Evolutionary conservation across 1,139 yeast species (phyloP).

Genomic region (Geotrichum macrosporum): DNA sequence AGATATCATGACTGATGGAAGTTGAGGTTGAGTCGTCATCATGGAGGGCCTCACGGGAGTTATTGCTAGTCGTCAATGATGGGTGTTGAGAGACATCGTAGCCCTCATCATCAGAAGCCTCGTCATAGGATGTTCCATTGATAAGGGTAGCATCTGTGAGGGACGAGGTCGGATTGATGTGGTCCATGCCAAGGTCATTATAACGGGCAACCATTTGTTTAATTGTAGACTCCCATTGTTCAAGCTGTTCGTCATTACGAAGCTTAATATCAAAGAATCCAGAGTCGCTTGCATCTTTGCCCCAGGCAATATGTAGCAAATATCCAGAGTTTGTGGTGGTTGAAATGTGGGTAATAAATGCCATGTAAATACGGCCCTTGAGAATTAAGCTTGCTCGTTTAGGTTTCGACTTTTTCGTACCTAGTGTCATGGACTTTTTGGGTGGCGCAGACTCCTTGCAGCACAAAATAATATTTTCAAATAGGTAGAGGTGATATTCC

Average conservation of each 20-base stretch:
- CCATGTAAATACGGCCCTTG: slow-evolving; percentile 43
- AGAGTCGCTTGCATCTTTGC: slow-evolving; percentile 37
- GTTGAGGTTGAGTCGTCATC: slow-evolving; percentile 14
- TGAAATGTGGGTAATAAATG: slow-evolving; percentile 37
- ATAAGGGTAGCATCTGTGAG: slow-evolving; percentile 20
- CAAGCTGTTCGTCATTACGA: slow-evolving; percentile 36
- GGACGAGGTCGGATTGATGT: slow-evolving; percentile 6
- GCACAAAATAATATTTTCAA: slow-evolving; percentile 80
- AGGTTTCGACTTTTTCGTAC: slow-evolving; percentile 31
- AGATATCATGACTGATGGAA: slow-evolving; percentile 6
- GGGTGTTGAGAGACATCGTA: slow-evolving; percentile 2
- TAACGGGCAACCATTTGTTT: slow-evolving; percentile 31
- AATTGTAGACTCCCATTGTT: slow-evolving; percentile 37
- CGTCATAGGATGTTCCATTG: slow-evolving; percentile 27
- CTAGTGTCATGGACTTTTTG: slow-evolving; percentile 33
- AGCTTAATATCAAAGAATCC: slow-evolving; percentile 39
- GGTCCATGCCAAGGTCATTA: slow-evolving; percentile 22
- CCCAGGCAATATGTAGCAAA: slow-evolving; percentile 37
- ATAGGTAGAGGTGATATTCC: slow-evolving; percentile 83
- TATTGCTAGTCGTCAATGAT: not conserved
- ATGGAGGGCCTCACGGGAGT: slow-evolving; percentile 4
- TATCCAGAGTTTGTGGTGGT: slow-evolving; percentile 31
- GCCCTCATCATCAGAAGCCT: slow-evolving; percentile 24
- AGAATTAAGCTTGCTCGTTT: slow-evolving; percentile 33
- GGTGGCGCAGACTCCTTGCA: slow-evolving; percentile 48